Percentiles rank a stretch among this genome's conserved stretches.
phyloP scores from a whole-genome alignment of 805 yeast species.

The Sugiyamaella floridensis region DNA sequence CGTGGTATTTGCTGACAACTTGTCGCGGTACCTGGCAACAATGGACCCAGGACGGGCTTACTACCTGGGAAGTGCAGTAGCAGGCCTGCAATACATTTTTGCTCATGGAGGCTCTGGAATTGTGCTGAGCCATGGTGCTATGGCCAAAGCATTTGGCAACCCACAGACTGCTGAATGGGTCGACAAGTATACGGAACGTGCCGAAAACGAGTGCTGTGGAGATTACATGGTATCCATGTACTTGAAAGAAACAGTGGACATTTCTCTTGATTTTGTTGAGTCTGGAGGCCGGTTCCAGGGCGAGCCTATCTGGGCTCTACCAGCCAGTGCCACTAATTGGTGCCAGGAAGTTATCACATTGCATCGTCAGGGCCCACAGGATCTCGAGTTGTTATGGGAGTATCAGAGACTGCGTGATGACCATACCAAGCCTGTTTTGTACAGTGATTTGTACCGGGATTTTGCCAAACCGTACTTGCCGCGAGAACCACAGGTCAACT shows the following conservation, averaged over 20 bases:
- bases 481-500: conserved; percentile 17
- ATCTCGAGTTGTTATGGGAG: conserved; percentile 25
- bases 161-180: conserved; percentile 10
- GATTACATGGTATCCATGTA: conserved; percentile 28
- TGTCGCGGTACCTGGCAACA: conserved; percentile 19
- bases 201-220: conserved; percentile 31
- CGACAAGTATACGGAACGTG: conserved; percentile 7
- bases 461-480: conserved; percentile 20
- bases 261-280: conserved; percentile 7
- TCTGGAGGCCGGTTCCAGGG: conserved; percentile 27
- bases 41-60: conserved; percentile 21
- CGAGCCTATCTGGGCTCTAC: conserved; percentile 19
- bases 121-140: conserved; percentile 27
- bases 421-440: conserved; percentile 23
- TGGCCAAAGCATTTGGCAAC: conserved; percentile 22
- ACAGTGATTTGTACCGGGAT: conserved; percentile 26
- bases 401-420: conserved; percentile 25
- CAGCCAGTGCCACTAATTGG: conserved; percentile 19
- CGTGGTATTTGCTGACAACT: conserved; percentile 23
- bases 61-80: conserved; percentile 30
- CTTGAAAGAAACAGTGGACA: conserved; percentile 17
- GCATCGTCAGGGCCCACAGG: conserved; percentile 26
- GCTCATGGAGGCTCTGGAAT: conserved; percentile 36
- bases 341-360: conserved; percentile 29
- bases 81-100: conserved; percentile 20